Evolutionary conservation across 2,329 filamentous ascomycete species (phyloP).

Genomic region (Fusarium sp.): DNA sequence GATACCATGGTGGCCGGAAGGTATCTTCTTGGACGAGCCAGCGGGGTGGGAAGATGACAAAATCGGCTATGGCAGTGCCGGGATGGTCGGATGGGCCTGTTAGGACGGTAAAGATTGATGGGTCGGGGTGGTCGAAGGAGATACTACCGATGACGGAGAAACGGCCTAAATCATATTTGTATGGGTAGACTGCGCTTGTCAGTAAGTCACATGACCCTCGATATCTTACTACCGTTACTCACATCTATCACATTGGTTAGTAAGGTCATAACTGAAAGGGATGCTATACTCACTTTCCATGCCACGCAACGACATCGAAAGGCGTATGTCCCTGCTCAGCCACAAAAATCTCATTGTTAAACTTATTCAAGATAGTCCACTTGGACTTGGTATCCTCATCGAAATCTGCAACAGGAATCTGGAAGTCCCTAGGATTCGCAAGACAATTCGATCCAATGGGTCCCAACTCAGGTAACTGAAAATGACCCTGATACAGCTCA

Average conservation of each 20-base stretch:
- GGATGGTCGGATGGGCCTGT: slow-evolving; percentile 70
- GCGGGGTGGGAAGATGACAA: slow-evolving; percentile 78
- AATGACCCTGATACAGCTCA: slow-evolving; percentile 79
- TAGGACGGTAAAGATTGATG: slow-evolving; percentile 80
- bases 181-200: slow-evolving; percentile 60
- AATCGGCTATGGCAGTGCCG: slow-evolving; percentile 76
- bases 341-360: slow-evolving; percentile 72
- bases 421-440: slow-evolving; percentile 80
- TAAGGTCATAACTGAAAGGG: fast-evolving
- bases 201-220: too few relatives aligned
- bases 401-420: slow-evolving; percentile 76
- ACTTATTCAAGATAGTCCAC: slow-evolving; percentile 70
- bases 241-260: slow-evolving; percentile 29
- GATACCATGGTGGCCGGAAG: slow-evolving; percentile 79
- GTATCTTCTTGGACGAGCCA: slow-evolving; percentile 79
- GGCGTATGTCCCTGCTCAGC: slow-evolving; percentile 73
- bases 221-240: not conserved
- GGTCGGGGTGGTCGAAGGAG: slow-evolving; percentile 76
- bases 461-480: slow-evolving; percentile 75
- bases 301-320: slow-evolving; percentile 85
- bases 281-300: slow-evolving; percentile 74
- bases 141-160: slow-evolving; percentile 81
- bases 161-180: slow-evolving; percentile 83
- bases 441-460: slow-evolving; percentile 79
- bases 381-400: slow-evolving; percentile 66